Evolutionary conservation across 176 grass and related monocot species (phyloP), one percentile per base, ranked within the genome.

Genomic region (Oryza punctata): DNA sequence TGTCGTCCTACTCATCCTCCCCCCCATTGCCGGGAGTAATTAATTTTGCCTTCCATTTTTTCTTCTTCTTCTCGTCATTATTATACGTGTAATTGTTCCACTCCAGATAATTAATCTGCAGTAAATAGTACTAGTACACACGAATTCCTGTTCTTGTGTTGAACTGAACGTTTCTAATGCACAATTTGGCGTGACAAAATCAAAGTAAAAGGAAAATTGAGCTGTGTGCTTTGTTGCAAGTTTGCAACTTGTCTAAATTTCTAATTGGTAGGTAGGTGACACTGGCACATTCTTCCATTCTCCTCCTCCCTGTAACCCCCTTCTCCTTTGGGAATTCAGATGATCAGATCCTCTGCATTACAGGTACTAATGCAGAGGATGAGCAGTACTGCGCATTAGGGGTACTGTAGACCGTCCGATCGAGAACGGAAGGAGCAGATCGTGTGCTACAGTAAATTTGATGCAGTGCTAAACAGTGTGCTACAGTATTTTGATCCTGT

Each of bases 41-140:
- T 70, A 49, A 26, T 80, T 87, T 90, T 84, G 28, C 73, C 37
- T 40, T 54, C 43, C 63, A 12, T 73, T 32, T 21, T 44, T 47
- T 23, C 0, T 26, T 9, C 7, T 26, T 9, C 19, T 57, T 57
- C 52, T 54, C 21, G 0, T 57, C 52, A 18, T 87, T 38, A 73
- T 87, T 79, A 81, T 81, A 75, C 57, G 14, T 84, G 84, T 84
- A 79, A 87, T 44, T 70, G 38, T 57, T 82, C 44, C 61, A 70
- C 50, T 70, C 43, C 50, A 54, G 52, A 73, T 74, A 63, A 69
- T 73, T 43, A 30, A 47, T 78, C 75, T 9, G 18, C 69, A 24
- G 75, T 69, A 70, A 78, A 82, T 82, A 86, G n/a, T 61, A 61
- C 28, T 82, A 86, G 57, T 61, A 61, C 28, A 47, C 11, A 65